phyloP scores from a whole-genome alignment of 2,329 filamentous ascomycete genomes.

The Dactylellina drechsleri region DNA sequence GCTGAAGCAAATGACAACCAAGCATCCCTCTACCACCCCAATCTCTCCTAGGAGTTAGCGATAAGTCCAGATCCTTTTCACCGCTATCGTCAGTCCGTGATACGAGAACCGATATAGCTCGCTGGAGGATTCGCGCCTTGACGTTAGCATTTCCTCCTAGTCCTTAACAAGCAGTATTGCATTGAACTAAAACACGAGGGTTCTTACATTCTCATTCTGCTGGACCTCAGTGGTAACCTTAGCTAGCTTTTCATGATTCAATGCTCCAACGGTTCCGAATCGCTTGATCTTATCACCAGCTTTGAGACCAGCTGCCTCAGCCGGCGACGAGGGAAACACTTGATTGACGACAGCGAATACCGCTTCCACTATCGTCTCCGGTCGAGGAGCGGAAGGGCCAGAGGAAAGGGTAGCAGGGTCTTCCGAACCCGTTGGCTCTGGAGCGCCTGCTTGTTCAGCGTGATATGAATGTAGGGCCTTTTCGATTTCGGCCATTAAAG shows the following conservation, averaged over 20 bases:
- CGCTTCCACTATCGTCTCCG: slow-evolving; percentile 64
- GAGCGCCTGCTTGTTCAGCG: slow-evolving; percentile 62
- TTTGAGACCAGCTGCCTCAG: slow-evolving; percentile 81
- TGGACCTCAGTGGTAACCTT: slow-evolving; percentile 91
- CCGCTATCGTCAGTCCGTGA: slow-evolving; percentile 56
- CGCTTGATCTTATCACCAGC: slow-evolving; percentile 80
- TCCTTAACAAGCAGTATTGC: slow-evolving; percentile 3
- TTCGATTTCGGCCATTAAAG: slow-evolving; percentile 84
- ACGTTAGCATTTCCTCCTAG: background rate
- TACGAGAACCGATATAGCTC: slow-evolving; percentile 56
- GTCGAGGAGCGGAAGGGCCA: slow-evolving; percentile 60
- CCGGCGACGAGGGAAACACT: slow-evolving; percentile 80
- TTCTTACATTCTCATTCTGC: slow-evolving; percentile 83
- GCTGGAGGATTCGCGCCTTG: slow-evolving; percentile 38
- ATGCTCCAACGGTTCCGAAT: slow-evolving; percentile 84
- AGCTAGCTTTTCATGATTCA: slow-evolving; percentile 84
- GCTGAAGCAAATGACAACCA: slow-evolving; percentile 86
- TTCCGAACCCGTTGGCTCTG: slow-evolving; percentile 65
- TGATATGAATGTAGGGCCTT: slow-evolving; percentile 89
- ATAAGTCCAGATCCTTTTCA: slow-evolving; percentile 53
- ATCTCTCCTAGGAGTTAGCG: slow-evolving; percentile 76
- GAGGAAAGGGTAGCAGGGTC: slow-evolving; percentile 53
- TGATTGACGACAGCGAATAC: slow-evolving; percentile 92
- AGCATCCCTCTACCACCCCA: slow-evolving; percentile 93
- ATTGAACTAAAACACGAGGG: slow-evolving; percentile 6